phyloP scores from a whole-genome alignment of 108 stramenopile species.

The Conticribra guillardii region DNA sequence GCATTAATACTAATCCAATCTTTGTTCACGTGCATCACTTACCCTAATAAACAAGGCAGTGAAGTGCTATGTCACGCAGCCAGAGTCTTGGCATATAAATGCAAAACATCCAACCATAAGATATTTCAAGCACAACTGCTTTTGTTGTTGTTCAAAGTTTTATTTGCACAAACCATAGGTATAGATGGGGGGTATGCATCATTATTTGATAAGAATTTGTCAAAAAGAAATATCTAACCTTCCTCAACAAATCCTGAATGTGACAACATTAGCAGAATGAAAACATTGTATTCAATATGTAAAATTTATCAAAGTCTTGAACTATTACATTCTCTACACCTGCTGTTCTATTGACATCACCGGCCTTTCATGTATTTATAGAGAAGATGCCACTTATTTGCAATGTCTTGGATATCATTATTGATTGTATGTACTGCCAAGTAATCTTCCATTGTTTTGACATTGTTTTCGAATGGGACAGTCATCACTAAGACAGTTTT shows the following conservation, averaged over 20 bases:
- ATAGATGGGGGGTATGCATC: conserved; percentile 26
- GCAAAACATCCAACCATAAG: too few relatives aligned
- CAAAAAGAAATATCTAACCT: conserved; percentile 32
- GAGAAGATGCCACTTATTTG: conserved; percentile 34
- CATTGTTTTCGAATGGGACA: conserved; percentile 51
- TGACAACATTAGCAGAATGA: conserved; percentile 6
- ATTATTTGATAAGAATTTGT: conserved; percentile 21
- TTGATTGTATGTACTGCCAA: conserved; percentile 19
- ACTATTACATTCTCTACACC: conserved; percentile 34
- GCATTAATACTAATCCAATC: too few relatives aligned
- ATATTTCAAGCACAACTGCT: too few relatives aligned
- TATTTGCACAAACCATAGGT: conserved; percentile 38
- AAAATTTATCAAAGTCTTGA: conserved; percentile 31
- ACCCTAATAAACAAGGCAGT: too few relatives aligned
- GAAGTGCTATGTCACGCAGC: too few relatives aligned
- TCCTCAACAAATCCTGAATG: conserved; percentile 2
- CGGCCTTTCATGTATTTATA: too few relatives aligned
- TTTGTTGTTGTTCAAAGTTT: too few relatives aligned
- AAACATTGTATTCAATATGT: conserved; percentile 26
- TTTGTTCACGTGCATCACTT: too few relatives aligned
- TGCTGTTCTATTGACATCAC: too few relatives aligned
- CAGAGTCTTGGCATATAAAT: too few relatives aligned
- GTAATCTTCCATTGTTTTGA: conserved; percentile 35
- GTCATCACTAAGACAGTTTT: conserved; percentile 46
- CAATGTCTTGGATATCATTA: conserved; percentile 28